Evolutionary conservation across 2,329 filamentous ascomycete species (phyloP), one percentile per base, ranked within the genome.

Genomic region (Scedosporium apiospermum): DNA sequence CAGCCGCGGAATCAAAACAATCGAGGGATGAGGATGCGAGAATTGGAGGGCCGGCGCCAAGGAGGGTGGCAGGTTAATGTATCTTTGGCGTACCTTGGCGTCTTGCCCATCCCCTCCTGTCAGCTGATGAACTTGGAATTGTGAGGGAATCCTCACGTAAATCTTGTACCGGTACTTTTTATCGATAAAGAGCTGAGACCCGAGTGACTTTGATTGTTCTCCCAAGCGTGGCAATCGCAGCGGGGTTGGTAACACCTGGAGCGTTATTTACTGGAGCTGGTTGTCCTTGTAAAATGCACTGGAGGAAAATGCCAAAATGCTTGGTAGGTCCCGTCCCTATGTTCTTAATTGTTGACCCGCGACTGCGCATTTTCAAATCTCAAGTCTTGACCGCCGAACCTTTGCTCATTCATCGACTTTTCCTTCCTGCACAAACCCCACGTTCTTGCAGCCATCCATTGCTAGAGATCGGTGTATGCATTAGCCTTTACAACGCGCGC

Each of bases 391-490:
- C 66, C 65, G 65, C 66, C 67, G 65, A 66, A 66, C 66, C 64
- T 66, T 65, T 64, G 62, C 60, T 61, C 64, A 63, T 64, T 53
- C 9, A 26, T 27, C 30, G 64, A 64, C 65, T 68, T 67, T 68
- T 69, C 67, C 66, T 66, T 72, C 68, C 71, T 72, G 70, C 71
- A 72, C 65, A 66, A 72, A 76, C 74, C 73, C 75, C 74, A 76
- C 72, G 71, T 69, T 67, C 57, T 57, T 61, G 46, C 60, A 61
- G 60, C 46, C 49, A 61, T 55, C 60, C 49, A 57, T 38, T 38
- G 10, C 53, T 30, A 51, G 49, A 44, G 38, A 41, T 18, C 26
- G 46, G 42, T 57, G 27, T 30, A n/a, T 68, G 65, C 65, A 67
- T 62, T 66, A 63, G 65, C 65, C 59, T 57, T 58, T 62, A 65